Base-by-base conservation (phyloP, 208 protist genomes). In the Acanthamoeba castellanii region DNA sequence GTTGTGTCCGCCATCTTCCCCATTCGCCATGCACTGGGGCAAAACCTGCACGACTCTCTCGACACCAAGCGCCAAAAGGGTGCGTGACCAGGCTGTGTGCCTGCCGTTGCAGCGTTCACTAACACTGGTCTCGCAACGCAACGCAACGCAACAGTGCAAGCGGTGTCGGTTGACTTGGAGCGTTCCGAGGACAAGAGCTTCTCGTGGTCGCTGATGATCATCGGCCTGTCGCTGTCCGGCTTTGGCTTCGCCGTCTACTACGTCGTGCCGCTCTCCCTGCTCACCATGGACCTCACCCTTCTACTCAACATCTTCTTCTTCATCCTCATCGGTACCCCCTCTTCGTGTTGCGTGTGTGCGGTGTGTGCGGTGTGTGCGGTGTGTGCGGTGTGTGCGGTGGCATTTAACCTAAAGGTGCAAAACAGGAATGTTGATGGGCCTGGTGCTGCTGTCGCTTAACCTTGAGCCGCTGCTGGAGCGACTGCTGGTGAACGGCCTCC, bases 271-370 rank as follows among this genome's bases (percentile, higher is more conserved):
- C 96, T 98, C 34, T 95, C 96, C 1, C 78, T 99, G 0, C 57
- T 99, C 16, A 94, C 95, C 14, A 97, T 98, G 89, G 98, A 99
- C 89, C 93, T 99, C 3, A 76, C 68, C 30, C 94, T 99, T 3
- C 94, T 99, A 52, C 97, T 99, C 34, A 98, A 98, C 96, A 98
- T 99, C 94, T 99, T 99, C 96, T 98, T 99, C 78, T 96, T 95
- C 34, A 85, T 99, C 9, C 94, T 99, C 9, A 90, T 99, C 76
- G 96, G 96, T n/a, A 98, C 99, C 96, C 1, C 11, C 3, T 18
- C 37, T 30, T 88, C 50, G 3, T 42, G 37, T 42, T 50, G 6
- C 45, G 0, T 11, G 13, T 50, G 45, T 50, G 45, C 45, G 13
- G 45, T 50, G 45, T 14, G 45, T 14, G 42, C 42, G 42, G 42